A percentile compares a stretch with the other conserved stretches of the same genome.
Conservation (phyloP, 2,329 filamentous ascomycete genomes). For the Phialophora expanda region DNA sequence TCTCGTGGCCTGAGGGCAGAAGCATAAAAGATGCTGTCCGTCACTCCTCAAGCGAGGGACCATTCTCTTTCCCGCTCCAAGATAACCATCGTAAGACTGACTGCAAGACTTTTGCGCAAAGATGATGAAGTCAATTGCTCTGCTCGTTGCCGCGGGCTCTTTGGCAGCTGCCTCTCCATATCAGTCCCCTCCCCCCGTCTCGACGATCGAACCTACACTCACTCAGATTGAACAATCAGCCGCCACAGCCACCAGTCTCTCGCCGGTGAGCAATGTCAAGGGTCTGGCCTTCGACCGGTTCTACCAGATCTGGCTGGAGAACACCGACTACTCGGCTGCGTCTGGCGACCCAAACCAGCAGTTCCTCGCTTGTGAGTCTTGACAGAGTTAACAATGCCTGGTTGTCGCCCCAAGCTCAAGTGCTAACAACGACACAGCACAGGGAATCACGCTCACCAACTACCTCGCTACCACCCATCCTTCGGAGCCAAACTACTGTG, state of each 20-base stretch:
- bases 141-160: slow-evolving; percentile 25
- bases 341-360: slow-evolving; percentile 58
- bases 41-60: neutral
- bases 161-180: slow-evolving; percentile 20
- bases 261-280: slow-evolving; percentile 67
- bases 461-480: slow-evolving; percentile 71
- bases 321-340: slow-evolving; percentile 71
- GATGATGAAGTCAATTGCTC: slow-evolving; percentile 22
- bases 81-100: neutral
- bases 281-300: slow-evolving; percentile 76
- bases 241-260: slow-evolving; percentile 65
- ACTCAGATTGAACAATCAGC: slow-evolving; percentile 42
- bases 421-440: slow-evolving; percentile 32
- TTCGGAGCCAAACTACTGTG: slow-evolving; percentile 76
- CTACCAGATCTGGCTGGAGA: slow-evolving; percentile 77
- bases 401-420: neutral
- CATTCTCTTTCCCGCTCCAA: neutral
- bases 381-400: neutral
- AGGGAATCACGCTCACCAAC: slow-evolving; percentile 67
- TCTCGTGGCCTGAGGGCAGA: neutral
- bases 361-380: slow-evolving; percentile 56
- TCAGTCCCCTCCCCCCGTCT: slow-evolving; percentile 22
- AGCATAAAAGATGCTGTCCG: slow-evolving; percentile 18
- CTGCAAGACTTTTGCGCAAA: slow-evolving; percentile 6
- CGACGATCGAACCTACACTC: slow-evolving; percentile 27